Percentiles rank a stretch among this genome's conserved stretches.
phyloP scores from a whole-genome alignment of 345 rosid species.

The Kandelia obovata region DNA sequence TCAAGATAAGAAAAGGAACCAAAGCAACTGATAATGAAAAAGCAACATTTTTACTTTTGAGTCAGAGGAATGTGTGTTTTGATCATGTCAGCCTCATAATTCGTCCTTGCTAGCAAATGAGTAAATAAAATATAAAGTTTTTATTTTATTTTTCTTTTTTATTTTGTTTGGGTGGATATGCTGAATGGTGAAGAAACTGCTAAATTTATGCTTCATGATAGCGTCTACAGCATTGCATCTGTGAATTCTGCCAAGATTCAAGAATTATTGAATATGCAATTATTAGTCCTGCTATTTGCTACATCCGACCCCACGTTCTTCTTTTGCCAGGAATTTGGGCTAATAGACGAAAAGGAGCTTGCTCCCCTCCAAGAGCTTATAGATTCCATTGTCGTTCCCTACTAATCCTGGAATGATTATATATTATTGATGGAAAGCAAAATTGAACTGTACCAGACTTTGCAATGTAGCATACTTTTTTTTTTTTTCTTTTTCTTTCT shows the following conservation, averaged over 20 bases:
- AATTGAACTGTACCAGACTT: conserved; percentile 8
- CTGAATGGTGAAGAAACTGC: too few species aligned
- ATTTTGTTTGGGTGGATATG: too few species aligned
- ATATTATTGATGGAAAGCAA: not conserved
- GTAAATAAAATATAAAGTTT: too few species aligned
- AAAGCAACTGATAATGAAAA: too few species aligned
- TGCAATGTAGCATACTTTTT: not conserved
- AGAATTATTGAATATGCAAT: not conserved
- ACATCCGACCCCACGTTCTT: conserved; percentile 1
- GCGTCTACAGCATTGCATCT: not conserved
- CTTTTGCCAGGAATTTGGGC: conserved; percentile 58
- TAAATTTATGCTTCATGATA: not conserved
- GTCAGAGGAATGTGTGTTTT: too few species aligned
- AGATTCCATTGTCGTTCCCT: conserved; percentile 69
- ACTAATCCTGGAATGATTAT: conserved; percentile 28
- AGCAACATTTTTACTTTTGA: too few species aligned
- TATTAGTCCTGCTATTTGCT: not conserved
- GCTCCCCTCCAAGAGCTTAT: conserved; percentile 61
- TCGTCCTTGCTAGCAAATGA: too few species aligned
- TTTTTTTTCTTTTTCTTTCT: too few species aligned
- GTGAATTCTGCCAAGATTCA: not conserved
- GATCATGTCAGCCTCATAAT: too few species aligned
- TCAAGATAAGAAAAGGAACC: too few species aligned
- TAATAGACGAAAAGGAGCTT: conserved; percentile 57
- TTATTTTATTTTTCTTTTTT: too few species aligned